Conservation (phyloP, 345 rosid genomes). For the Cochlearia excelsa region DNA sequence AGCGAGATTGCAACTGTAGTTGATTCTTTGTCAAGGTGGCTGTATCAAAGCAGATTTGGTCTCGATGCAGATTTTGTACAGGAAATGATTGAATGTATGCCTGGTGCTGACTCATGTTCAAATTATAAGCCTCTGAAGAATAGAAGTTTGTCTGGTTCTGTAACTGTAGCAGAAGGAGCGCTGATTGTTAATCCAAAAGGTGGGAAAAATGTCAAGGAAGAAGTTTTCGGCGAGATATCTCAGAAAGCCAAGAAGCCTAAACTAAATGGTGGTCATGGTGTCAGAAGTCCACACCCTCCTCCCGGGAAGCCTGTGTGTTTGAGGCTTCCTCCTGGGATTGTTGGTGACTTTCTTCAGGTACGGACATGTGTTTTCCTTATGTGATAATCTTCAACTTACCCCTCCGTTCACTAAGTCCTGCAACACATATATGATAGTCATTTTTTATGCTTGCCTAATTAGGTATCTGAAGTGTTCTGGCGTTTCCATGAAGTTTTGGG, state of each 20-base stretch:
- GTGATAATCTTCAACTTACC: constrained; percentile 2
- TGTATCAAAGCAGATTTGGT: constrained; percentile 88
- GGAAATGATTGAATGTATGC: constrained; percentile 78
- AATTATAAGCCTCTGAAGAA: constrained; percentile 55
- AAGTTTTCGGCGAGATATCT: constrained; percentile 40
- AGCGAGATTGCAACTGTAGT: constrained; percentile 42
- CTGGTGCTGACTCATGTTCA: constrained; percentile 63
- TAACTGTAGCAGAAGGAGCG: constrained; percentile 65
- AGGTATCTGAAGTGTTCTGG: constrained; percentile 78
- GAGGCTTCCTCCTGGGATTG: constrained; percentile 68
- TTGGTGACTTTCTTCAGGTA: constrained; percentile 96
- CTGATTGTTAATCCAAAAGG: constrained; percentile 49
- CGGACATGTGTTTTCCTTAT: constrained; percentile 20
- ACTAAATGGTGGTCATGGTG: constrained; percentile 37
- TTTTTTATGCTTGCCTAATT: constrained; percentile 31
- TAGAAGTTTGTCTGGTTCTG: constrained; percentile 46
- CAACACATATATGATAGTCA: constrained; percentile 20
- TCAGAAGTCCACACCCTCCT: constrained; percentile 49
- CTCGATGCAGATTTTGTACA: constrained; percentile 86
- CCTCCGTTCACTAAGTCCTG: constrained; percentile 18
- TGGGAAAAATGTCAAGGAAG: constrained; percentile 41
- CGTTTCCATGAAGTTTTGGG: constrained; percentile 79
- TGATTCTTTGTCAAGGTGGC: constrained; percentile 61
- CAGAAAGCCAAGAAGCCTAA: constrained; percentile 48
- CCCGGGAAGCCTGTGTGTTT: constrained; percentile 61